phyloP scores from a whole-genome alignment of 2,329 filamentous ascomycete species.

The Colletotrichum chrysophilum region DNA sequence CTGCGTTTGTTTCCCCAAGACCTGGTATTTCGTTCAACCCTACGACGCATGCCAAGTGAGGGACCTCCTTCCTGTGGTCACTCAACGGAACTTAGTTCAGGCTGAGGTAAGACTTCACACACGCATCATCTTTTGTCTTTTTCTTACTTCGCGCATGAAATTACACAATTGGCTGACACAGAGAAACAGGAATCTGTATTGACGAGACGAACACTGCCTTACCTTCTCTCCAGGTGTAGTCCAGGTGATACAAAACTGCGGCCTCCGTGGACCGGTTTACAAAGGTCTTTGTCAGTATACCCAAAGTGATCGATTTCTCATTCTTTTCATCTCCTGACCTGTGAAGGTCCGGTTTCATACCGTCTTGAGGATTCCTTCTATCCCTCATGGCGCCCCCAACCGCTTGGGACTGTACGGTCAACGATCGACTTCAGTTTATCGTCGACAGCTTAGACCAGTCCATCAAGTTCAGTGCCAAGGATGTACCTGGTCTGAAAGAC shows the following conservation, averaged over 20 bases:
- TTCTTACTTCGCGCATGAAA: background rate
- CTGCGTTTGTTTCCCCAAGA: background rate
- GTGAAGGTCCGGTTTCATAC: background rate
- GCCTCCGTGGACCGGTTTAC: background rate
- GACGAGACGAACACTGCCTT: background rate
- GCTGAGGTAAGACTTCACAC: background rate
- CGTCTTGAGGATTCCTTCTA: background rate
- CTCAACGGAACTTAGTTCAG: background rate
- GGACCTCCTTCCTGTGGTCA: background rate
- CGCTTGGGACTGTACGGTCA: background rate
- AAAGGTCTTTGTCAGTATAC: background rate
- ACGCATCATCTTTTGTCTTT: background rate
- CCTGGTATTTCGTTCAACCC: background rate
- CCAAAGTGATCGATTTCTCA: background rate
- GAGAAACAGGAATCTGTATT: background rate
- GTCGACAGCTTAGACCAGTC: background rate
- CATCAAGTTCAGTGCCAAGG: background rate
- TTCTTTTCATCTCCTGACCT: background rate
- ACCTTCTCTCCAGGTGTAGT: background rate
- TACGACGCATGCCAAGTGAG: background rate
- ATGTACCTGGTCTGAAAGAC: constrained; percentile 13
- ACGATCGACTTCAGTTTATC: background rate
- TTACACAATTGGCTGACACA: background rate
- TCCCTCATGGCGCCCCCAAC: background rate
- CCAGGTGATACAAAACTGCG: background rate